Base-by-base conservation (phyloP, 2,329 filamentous ascomycete genomes). In the Achaetomium macrosporum region DNA sequence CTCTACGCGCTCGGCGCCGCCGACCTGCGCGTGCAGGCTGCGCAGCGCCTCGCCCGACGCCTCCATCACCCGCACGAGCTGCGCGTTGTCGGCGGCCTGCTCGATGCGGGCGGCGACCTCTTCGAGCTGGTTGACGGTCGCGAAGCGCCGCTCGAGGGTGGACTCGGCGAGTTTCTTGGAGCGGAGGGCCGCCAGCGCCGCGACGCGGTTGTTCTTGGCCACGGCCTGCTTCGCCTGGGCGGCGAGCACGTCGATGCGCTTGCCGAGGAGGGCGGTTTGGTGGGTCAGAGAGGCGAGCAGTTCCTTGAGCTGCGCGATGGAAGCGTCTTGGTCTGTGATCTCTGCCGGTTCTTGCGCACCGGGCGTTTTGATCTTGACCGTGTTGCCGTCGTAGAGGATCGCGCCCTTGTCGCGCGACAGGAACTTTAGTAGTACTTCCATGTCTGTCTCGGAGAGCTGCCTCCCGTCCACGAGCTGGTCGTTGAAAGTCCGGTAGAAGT, bases 51-150 rank as follows among this genome's bases (percentile, higher is more conserved):
- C 78, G 0, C 86, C 82, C 57, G 88, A 90, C 15, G 84, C 79
- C 64, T 90, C 82, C 85, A 99, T 91, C 6, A 90, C 85, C 55
- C 81, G 79, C 9, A 97, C 83, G 13, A 96, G 79, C 61, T 90
- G 86, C 9, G 95, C 83, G 58, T 96, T 88, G 68, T 91, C 88
- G 0, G 83, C 79, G 0, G 93, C 93, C 68, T 92, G 84, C 66
- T 96, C 85, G 48, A 99, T 88, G 64, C 85, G 87, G n/a, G 77
- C 70, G 50, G 90, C 87, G 0, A 95, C 84, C 57, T 88, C 83
- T 69, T 97, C 90, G 1, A 99, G 78, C 68, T 96, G 90, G 40
- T 76, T 74, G 2, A 96, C 78, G 0, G 88, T 88, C 9, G 84
- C 83, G 30, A 85, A 82, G 12, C 91, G 83, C 58, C 83, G 82